Conservation (phyloP, 768 basidiomycete genomes). For the Chalciporus chontae region DNA sequence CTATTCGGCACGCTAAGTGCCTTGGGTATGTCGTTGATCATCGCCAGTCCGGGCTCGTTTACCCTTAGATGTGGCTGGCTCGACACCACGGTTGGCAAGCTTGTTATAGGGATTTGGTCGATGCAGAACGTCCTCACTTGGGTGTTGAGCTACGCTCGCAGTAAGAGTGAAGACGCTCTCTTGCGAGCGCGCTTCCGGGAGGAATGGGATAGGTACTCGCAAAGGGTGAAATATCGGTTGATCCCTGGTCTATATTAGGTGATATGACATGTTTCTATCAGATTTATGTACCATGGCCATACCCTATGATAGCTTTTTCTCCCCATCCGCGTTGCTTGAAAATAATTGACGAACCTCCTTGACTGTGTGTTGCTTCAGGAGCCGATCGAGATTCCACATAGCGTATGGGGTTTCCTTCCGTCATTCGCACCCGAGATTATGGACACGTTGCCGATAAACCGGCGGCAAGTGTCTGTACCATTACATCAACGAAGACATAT, state of each 20-base stretch:
- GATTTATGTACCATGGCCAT: background rate
- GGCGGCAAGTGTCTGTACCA: too few relatives aligned
- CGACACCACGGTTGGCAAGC: conserved; percentile 12
- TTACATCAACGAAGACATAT: too few relatives aligned
- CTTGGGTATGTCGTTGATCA: conserved; percentile 31
- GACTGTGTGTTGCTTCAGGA: too few relatives aligned
- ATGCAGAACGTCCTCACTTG: conserved; percentile 23
- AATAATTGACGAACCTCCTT: too few relatives aligned
- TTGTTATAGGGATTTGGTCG: conserved; percentile 27
- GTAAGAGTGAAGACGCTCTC: conserved; percentile 24
- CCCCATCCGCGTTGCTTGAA: too few relatives aligned
- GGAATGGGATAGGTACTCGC: conserved; percentile 24
- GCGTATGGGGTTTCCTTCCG: too few relatives aligned
- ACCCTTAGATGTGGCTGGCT: conserved; percentile 26
- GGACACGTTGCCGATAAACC: too few relatives aligned
- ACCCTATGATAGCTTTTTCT: background rate
- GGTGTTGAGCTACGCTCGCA: conserved; percentile 28
- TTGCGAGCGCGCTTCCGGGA: conserved; percentile 19
- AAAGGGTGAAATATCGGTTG: conserved; percentile 23
- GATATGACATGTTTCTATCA: background rate
- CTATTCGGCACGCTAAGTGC: conserved; percentile 20
- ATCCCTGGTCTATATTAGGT: conserved; percentile 26
- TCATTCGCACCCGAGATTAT: too few relatives aligned
- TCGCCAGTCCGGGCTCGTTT: conserved; percentile 31
- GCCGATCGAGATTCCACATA: too few relatives aligned